Evolutionary conservation across 192 early-diverging fungal species (phyloP).

Genomic region (Podila horticola): DNA sequence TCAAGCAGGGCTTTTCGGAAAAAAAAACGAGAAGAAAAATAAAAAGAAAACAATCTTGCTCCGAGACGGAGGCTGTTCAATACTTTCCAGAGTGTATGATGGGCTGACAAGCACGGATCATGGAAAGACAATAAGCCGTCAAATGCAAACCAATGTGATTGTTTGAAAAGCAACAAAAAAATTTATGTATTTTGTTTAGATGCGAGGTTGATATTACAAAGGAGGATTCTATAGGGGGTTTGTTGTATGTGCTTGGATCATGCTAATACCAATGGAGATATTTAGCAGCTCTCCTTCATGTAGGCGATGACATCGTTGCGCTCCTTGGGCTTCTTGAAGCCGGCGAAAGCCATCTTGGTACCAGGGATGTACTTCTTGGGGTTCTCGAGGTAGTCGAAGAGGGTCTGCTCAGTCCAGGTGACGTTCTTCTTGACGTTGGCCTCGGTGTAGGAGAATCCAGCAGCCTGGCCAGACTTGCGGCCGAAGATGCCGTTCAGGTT

Average conservation of each 20-base stretch:
- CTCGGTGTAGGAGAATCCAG: conserved; percentile 92
- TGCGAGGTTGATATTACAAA: no score
- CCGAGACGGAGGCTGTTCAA: no score
- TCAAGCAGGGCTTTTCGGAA: no score
- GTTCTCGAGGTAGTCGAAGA: conserved; percentile 98
- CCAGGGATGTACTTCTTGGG: conserved; percentile 91
- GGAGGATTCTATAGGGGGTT: no score
- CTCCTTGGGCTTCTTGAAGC: conserved; percentile 87
- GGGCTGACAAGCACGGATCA: no score
- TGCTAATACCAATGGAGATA: neutral
- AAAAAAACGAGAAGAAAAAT: no score
- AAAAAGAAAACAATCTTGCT: no score
- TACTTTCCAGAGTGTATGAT: no score
- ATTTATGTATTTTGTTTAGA: no score
- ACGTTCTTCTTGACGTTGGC: conserved; percentile 91
- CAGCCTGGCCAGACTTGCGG: conserved; percentile 85
- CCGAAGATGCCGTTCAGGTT: conserved; percentile 95
- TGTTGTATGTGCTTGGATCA: neutral
- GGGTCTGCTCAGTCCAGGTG: conserved; percentile 87
- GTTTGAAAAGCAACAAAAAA: no score
- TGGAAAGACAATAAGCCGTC: no score
- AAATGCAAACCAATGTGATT: no score
- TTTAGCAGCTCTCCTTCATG: conserved; percentile 75
- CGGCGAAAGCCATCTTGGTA: conserved; percentile 99
- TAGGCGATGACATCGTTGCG: conserved; percentile 91